phyloP scores from a whole-genome alignment of 2,329 filamentous ascomycete genomes.

The Hirsutella thompsonii region DNA sequence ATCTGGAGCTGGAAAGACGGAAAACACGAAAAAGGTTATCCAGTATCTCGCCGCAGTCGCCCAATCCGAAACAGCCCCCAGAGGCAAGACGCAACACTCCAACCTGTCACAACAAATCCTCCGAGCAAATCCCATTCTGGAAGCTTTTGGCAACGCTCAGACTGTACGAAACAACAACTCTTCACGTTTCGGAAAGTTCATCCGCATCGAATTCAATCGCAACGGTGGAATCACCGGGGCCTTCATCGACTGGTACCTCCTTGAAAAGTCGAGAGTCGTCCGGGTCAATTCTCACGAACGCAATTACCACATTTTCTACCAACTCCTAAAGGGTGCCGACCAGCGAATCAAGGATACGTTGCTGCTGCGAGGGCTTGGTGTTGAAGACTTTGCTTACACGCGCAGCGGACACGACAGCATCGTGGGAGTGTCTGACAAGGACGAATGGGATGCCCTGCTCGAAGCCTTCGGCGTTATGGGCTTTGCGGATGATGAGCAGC shows the following conservation, averaged over 20 bases:
- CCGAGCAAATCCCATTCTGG: conserved; percentile 89
- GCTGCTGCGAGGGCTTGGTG: conserved; percentile 58
- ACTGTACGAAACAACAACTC: conserved; percentile 98
- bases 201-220: conserved; percentile 86
- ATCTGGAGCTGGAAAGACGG: conserved; percentile 94
- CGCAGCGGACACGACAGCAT: conserved; percentile 86
- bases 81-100: conserved; percentile 52
- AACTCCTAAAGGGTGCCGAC: conserved; percentile 77
- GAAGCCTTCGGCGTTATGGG: conserved; percentile 94
- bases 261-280: conserved; percentile 97
- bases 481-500: conserved; percentile 75
- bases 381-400: conserved; percentile 86
- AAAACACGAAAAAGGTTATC: conserved; percentile 99
- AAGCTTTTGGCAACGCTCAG: conserved; percentile 96
- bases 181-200: conserved; percentile 96
- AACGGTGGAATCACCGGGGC: conserved; percentile 86
- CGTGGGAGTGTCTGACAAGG: conserved; percentile 73
- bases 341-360: conserved; percentile 61
- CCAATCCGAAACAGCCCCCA: conserved; percentile 58
- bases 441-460: conserved; percentile 81
- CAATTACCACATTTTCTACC: conserved; percentile 97
- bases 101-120: conserved; percentile 94
- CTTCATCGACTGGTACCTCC: conserved; percentile 95
- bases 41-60: conserved; percentile 95
- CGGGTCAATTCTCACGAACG: conserved; percentile 76